Percentiles rank a stretch among this genome's conserved stretches.
phyloP scores from a whole-genome alignment of 768 basidiomycete species.

The Lactarius akahatsu region DNA sequence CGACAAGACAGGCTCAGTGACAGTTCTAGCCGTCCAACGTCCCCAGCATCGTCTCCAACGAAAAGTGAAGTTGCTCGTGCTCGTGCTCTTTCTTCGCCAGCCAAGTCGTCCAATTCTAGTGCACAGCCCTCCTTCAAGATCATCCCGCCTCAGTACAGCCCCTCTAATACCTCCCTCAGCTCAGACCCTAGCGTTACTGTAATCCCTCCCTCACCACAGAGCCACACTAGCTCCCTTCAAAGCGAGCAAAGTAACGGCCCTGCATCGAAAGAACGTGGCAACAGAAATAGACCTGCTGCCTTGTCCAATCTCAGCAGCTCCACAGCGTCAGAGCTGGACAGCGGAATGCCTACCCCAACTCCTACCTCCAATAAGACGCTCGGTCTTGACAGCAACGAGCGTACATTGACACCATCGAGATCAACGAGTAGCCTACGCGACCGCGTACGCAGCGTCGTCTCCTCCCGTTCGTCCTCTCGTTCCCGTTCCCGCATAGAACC shows the following conservation, averaged over 20 bases:
- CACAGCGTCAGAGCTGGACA: slow-evolving; percentile 5
- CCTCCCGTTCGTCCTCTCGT: slow-evolving; percentile 24
- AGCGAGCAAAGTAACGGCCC: slow-evolving; percentile 19
- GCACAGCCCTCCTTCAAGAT: not conserved
- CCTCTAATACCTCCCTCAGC: slow-evolving; percentile 28
- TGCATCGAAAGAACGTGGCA: slow-evolving; percentile 22
- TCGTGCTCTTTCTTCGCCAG: slow-evolving; percentile 2
- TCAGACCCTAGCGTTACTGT: slow-evolving; percentile 36
- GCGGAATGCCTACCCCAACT: slow-evolving; percentile 26
- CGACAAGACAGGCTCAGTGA: slow-evolving; percentile 6
- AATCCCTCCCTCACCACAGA: slow-evolving; percentile 37
- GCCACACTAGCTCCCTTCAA: slow-evolving; percentile 28
- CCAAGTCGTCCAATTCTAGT: not conserved
- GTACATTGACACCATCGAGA: slow-evolving; percentile 23
- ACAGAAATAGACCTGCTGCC: slow-evolving; percentile 21
- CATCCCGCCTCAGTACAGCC: not conserved
- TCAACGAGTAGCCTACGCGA: slow-evolving; percentile 28
- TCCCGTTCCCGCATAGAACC: slow-evolving; percentile 15
- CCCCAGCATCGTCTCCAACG: not conserved
- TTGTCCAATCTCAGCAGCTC: slow-evolving; percentile 21
- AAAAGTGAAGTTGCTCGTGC: slow-evolving; percentile 1
- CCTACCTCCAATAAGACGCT: slow-evolving; percentile 15
- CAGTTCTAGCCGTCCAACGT: not conserved
- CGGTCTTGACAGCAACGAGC: not conserved
- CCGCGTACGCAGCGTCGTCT: slow-evolving; percentile 24